Evolutionary conservation across 2,329 filamentous ascomycete genomes (phyloP), one percentile per base, ranked within the genome.

Genomic region (Botryotinia narcissicola): DNA sequence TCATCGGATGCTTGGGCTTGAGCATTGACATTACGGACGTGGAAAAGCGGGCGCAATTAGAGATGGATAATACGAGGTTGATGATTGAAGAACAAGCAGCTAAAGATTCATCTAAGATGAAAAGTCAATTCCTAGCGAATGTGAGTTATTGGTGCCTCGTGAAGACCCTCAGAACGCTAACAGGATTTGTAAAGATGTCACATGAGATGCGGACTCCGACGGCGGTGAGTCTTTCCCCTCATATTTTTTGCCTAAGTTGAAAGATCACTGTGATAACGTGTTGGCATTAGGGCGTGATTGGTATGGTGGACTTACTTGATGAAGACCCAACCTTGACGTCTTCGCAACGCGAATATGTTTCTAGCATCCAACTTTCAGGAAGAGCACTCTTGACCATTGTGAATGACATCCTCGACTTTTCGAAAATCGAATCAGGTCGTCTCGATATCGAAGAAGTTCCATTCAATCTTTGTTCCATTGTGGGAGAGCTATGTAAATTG

Each of bases 391-490:
- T 78, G 3, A 74, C 76, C 5, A 93, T 93, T 66, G 90, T 93
- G 20, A 90, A 93, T 77, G 91, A 93, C 77, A 90, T 93, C 42
- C 82, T 93, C 40, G 92, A 90, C 29, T 87, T 92, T 79, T 92
- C 90, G 12, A 93, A 95, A 79, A 87, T 95, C 40, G 92, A 95
- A 79, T 92, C 91, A 3, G 90, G 91, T 48, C 87, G 94, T 79
- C 83, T 95, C 22, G 87, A 92, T 14, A 90, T 95, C 12, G 90
- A 90, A 40, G 88, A 90, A 3, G 88, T 93, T 76, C 92, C 92
- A 0, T 84, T 92, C 73, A 86, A 87, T 22, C 88, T 94, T 63
- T 72, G 68, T 29, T 67, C 62, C 1, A 67, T 72, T 1, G 74
- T 78, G 25, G 70, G 68, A 22, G 77, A 78, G 57, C 87, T 93